These are phyloP conservation scores for Favolaschia claudopus DNA, from an alignment of 768 basidiomycete genomes.

Conservation along the genomic window DNA sequence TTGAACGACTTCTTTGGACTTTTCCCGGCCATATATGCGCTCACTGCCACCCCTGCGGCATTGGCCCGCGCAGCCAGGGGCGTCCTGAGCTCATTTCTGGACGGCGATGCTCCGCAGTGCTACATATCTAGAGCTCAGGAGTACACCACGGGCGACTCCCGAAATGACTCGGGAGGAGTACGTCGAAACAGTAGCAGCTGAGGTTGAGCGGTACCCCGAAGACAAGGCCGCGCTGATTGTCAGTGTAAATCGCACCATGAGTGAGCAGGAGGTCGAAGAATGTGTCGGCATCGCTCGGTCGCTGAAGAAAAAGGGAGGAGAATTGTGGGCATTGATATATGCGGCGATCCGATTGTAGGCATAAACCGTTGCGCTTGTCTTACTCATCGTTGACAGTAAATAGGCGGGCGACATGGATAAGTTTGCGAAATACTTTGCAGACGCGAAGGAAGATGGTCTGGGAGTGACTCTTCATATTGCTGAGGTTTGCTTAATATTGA, in stretches of 20 bases:
- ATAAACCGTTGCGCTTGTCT: no score
- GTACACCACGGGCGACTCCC: slow-evolving; percentile 69
- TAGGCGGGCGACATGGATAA: slow-evolving; percentile 61
- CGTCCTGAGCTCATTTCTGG: slow-evolving; percentile 73
- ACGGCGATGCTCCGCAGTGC: slow-evolving; percentile 58
- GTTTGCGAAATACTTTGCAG: slow-evolving; percentile 59
- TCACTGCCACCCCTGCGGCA: slow-evolving; percentile 67
- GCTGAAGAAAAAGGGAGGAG: slow-evolving; percentile 64
- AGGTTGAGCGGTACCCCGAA: slow-evolving; percentile 63
- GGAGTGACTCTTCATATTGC: slow-evolving; percentile 85
- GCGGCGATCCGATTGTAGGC: slow-evolving; percentile 69
- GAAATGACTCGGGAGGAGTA: slow-evolving; percentile 69
- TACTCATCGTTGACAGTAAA: neutral
- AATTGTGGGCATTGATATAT: slow-evolving; percentile 82
- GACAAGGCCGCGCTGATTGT: slow-evolving; percentile 69
- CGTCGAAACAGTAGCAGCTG: slow-evolving; percentile 68
- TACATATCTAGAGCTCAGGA: slow-evolving; percentile 84
- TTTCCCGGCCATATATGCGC: slow-evolving; percentile 81
- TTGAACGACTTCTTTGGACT: slow-evolving; percentile 78
- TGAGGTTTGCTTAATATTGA: slow-evolving; percentile 57
- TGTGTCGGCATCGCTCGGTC: slow-evolving; percentile 63
- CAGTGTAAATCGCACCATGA: slow-evolving; percentile 80
- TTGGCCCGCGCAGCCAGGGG: slow-evolving; percentile 65
- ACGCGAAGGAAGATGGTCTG: slow-evolving; percentile 66
- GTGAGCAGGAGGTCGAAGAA: slow-evolving; percentile 54